Base-by-base conservation (phyloP, 805 yeast species). In the Hanseniaspora mollemarum region DNA sequence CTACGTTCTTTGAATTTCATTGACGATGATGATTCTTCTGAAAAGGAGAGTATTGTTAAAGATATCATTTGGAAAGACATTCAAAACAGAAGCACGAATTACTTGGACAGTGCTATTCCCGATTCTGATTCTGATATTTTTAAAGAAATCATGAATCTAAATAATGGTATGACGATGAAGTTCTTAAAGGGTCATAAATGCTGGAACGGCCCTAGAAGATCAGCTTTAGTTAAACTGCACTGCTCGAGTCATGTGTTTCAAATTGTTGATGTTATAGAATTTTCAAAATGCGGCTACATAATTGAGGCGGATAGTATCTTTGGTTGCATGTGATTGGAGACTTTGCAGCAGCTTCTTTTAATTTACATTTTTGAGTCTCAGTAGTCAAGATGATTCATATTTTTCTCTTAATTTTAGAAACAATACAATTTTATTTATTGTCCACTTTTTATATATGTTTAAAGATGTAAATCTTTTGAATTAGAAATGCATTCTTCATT, bases 171-270 rank as follows among this genome's bases (percentile, higher is more conserved):
- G 41, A 56, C 55, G 19, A 54, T 76, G 28, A 57, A 60, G 28
- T 92, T 71, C 60, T 68, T 64, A 3, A 60, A 69, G 18, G 98
- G 98, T 19, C 80, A 78, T 38, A 75, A 72, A 60, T 92, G 98
- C 65, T 90, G 97, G 96, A 85, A 87, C 62, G 98, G 98, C 0
- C 96, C 96, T 4, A 63, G 69, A 26, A 77, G 98, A 63, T 74
- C 81, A 31, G 88, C 86, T 1, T 66, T 63, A 9, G 80, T 85
- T 1, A 69, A 69, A 21, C 60, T 88, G 50, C 68, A 70, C 16
- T 92, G 98, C 66, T 94, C 94, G 0, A 68, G 74, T 43, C 69
- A 72, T 51, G 63, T 87, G 22, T 51, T 81, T 50, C 53, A 54
- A 33, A 57, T 65, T 5, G 54, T 55, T n/a, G 63, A 77, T 3